Conservation (phyloP, 2,329 filamentous ascomycete species). For the Colletotrichum spaethianum region DNA sequence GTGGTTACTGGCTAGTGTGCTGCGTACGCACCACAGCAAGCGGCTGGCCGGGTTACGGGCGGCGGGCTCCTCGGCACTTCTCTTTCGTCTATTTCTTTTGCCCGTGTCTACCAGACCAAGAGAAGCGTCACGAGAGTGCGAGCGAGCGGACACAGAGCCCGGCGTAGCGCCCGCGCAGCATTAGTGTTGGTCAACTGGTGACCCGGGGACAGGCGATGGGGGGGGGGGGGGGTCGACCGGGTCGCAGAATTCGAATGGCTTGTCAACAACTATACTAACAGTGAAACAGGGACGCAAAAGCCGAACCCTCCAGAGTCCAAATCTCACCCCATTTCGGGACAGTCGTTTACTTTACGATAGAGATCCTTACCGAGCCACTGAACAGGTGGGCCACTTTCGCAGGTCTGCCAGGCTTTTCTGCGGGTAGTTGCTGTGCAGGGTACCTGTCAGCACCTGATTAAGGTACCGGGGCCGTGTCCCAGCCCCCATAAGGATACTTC, state of each 20-base stretch:
- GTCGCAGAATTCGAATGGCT: conserved; percentile 16
- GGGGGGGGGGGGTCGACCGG: conserved; percentile 35
- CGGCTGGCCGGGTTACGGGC: conserved; percentile 8
- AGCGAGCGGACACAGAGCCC: conserved; percentile 12
- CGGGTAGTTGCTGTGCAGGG: not conserved
- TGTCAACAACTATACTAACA: conserved; percentile 36
- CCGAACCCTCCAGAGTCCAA: not conserved
- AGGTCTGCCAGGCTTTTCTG: conserved; percentile 15
- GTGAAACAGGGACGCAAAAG: conserved; percentile 33
- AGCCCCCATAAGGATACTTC: conserved; percentile 24
- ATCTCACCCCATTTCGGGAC: not conserved
- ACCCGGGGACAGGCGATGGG: conserved; percentile 17
- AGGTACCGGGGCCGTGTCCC: conserved; percentile 12
- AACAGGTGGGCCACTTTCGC: not conserved
- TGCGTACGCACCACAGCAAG: not conserved
- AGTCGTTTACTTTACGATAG: not conserved
- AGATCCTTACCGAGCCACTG: not conserved
- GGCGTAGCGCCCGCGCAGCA: conserved; percentile 7
- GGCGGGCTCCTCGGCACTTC: conserved; percentile 15
- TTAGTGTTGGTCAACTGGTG: conserved; percentile 4
- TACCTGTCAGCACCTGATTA: not conserved
- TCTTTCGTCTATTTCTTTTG: not conserved
- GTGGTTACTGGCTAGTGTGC: not conserved
- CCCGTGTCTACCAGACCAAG: not conserved
- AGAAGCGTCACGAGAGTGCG: conserved; percentile 3